Evolutionary conservation across 2,329 filamentous ascomycete species (phyloP).

Genomic region (Gnomoniopsis sp.): DNA sequence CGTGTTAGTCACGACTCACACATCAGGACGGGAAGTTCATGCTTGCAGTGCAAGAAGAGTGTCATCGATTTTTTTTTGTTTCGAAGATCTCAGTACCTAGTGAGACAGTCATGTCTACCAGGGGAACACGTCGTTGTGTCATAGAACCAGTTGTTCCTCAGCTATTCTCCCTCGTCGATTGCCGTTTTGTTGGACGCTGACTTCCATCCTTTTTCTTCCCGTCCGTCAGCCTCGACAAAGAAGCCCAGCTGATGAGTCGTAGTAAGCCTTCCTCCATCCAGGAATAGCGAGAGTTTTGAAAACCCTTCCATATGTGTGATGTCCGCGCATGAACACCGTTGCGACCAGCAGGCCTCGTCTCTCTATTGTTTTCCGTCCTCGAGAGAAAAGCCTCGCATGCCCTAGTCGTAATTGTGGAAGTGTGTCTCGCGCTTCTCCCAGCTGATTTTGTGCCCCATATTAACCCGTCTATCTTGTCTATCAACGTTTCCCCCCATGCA

Average conservation of each 20-base stretch:
- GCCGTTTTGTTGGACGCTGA: constrained; percentile 13
- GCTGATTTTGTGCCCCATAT: constrained; percentile 18
- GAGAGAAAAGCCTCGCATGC: constrained; percentile 18
- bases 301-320: constrained; percentile 16
- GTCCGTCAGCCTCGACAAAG: constrained; percentile 15
- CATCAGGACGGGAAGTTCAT: not conserved
- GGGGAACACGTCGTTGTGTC: constrained; percentile 15
- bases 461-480: constrained; percentile 21
- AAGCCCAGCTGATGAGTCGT: constrained; percentile 12
- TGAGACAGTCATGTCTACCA: constrained; percentile 19
- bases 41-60: constrained; percentile 14
- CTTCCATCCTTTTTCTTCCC: not conserved
- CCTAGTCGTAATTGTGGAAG: constrained; percentile 14
- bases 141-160: constrained; percentile 17
- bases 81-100: constrained; percentile 19
- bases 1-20: not conserved
- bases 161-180: constrained; percentile 15
- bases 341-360: constrained; percentile 16
- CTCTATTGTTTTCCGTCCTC: constrained; percentile 15
- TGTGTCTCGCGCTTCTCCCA: constrained; percentile 15
- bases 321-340: constrained; percentile 17
- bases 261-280: constrained; percentile 17
- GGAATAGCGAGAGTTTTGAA: constrained; percentile 15
- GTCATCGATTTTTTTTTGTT: constrained; percentile 14
- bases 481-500: constrained; percentile 20